Evolutionary conservation across 495 filamentous ascomycete species (phyloP), one percentile per base, ranked within the genome.

Genomic region (Ramalina peruviana): DNA sequence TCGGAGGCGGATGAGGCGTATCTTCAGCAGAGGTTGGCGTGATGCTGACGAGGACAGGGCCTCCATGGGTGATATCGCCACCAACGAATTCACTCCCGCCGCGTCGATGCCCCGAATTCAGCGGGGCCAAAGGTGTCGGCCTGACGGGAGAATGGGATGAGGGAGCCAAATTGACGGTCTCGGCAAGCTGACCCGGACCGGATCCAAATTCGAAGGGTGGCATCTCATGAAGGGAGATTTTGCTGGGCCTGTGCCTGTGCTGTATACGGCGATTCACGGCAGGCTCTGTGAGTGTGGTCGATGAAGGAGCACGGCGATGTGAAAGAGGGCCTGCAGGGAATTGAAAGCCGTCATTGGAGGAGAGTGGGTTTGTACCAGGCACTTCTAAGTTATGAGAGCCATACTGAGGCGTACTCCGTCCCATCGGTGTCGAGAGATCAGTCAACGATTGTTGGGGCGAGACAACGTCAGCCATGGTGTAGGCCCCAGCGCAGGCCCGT

Each of bases 41-140:
- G 30, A 73, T 64, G 60, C 78, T 83, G 61, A 81, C 62, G 26
- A 81, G 62, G 4, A 72, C 74, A 33, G 79, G 73, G 36, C 77
- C 72, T 26, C 63, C 74, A 49, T 70, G 73, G 26, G 73, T 75
- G 20, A 80, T 79, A 56, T 85, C 85, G 21, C 80, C 82, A 25
- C 85, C 86, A 48, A 94, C 80, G 57, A 88, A 86, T 64, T 94
- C 86, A 60, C 86, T 90, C 3, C 75, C 80, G 42, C 82, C 82
- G 51, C 87, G 74, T 49, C 82, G 74, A 60, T 94, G 87, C 33
- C 81, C 78, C 16, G 20, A 40, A 11, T 4, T 16, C 27, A 48
- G 49, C 21, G 41, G 41, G 20, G 33, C 23, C 30, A 51, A 51
- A 4, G 67, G 51, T 33, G 62, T 54, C 23, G 12, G 46, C 43